Evolutionary conservation across 75 land plant genomes (phyloP), one percentile per base, ranked within the genome.

Genomic region (Pinus albicaulis): DNA sequence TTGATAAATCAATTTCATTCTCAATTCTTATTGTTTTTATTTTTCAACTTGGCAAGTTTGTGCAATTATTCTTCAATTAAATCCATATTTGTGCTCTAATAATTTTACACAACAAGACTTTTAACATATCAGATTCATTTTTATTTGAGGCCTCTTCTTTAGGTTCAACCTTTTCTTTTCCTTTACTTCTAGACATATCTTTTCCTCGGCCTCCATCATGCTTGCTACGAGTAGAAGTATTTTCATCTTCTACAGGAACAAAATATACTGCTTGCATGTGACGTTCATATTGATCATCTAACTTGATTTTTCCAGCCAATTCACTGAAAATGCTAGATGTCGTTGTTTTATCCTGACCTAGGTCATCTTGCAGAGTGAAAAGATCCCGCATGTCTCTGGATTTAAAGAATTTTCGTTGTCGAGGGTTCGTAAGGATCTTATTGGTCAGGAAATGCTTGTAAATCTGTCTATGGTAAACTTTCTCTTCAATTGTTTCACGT

Each of bases 391-490:
- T 86, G 73, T 97, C 98, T 62, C 95, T 90, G 16, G 99, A 89
- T 80, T 91, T 97, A 63, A 97, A 96, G 74, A 97, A 83, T 69
- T 98, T 90, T 75, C 80, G 86, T 80, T 97, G 99, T 76, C 86
- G 90, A 38, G 98, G 99, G 75, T 97, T 93, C 81, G 88, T 87
- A 77, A 97, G 74, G 59, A 97, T 88, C 81, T 94, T 97, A 76
- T 92, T 94, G n/a, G 99, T 94, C 44, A 97, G 86, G 77, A 94
- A 97, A 76, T 94, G 98, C 74, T 97, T 94, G 81, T 97, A 97
- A 13, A 28, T 28, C 28, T 28, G 28, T 28, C 28, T 28, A 28
- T 97, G 99, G 73, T 97, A 97, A 24, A 97, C 89, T 82, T 97
- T 97, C 79, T 97, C 99, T 75, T 97, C 99, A 76, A 97, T 97